Conservation (phyloP, 768 basidiomycete genomes). For the Mycena maculata region DNA sequence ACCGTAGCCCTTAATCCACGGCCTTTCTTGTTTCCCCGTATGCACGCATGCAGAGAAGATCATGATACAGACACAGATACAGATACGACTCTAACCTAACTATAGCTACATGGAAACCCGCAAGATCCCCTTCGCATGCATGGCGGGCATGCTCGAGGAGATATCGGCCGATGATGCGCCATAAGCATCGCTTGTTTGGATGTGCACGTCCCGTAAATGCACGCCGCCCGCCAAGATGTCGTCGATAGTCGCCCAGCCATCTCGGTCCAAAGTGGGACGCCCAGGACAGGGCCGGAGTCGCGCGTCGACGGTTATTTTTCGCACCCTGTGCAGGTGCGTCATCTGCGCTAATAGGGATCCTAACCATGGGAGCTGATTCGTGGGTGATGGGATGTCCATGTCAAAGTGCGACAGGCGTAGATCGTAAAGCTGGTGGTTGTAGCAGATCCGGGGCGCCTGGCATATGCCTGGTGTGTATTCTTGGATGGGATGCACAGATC, state of each 20-base stretch:
- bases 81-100: constrained; percentile 13
- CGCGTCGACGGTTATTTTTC: constrained; percentile 19
- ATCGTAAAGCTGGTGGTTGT: constrained; percentile 18
- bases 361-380: constrained; percentile 30
- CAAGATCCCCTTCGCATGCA: constrained; percentile 1
- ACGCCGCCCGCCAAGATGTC: background rate
- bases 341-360: constrained; percentile 13
- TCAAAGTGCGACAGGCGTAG: constrained; percentile 22
- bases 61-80: background rate
- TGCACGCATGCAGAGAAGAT: background rate
- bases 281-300: constrained; percentile 7
- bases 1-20: background rate
- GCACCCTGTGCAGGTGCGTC: constrained; percentile 6
- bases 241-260: constrained; percentile 16
- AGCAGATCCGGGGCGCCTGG: constrained; percentile 22
- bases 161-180: background rate
- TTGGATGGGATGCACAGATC: background rate
- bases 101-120: constrained; percentile 13
- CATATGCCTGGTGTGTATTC: constrained; percentile 1
- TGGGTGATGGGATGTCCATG: constrained; percentile 22
- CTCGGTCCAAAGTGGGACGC: background rate
- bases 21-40: no score
- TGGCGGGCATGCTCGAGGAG: constrained; percentile 14
- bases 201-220: constrained; percentile 10
- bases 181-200: constrained; percentile 4